These are phyloP conservation scores for Globisporangium paroecandrum DNA, from an alignment of 352 stramenopile genomes.

Conservation along the genomic window DNA sequence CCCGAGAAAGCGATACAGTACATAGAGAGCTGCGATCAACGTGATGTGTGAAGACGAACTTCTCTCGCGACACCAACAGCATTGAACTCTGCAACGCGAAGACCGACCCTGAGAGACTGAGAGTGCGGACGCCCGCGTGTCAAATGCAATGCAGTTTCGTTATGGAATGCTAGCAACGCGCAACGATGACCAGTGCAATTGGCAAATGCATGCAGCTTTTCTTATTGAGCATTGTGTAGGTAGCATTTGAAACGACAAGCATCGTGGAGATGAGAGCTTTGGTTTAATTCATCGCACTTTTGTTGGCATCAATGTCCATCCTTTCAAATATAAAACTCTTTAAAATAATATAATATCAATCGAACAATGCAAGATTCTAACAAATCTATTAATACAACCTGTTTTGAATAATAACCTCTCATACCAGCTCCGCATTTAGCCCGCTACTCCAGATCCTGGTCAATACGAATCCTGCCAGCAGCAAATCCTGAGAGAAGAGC, in stretches of 20 bases:
- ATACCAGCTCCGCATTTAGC: background rate
- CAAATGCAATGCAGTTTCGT: background rate
- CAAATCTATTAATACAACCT: background rate
- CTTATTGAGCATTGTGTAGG: background rate
- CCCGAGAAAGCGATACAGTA: background rate
- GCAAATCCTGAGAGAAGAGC: constrained; percentile 2
- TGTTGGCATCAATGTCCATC: background rate
- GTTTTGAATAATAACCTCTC: background rate
- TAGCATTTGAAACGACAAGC: background rate
- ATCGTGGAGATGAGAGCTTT: background rate
- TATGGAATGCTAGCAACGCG: background rate
- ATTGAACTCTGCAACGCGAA: background rate
- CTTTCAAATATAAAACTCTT: background rate
- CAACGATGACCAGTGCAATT: background rate
- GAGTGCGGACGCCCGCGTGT: background rate
- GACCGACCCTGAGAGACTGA: too few species aligned
- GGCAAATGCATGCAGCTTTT: background rate
- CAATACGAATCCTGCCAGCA: background rate
- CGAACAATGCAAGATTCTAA: too few species aligned
- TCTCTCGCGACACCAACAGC: background rate
- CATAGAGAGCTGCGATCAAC: background rate
- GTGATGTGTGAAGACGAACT: background rate
- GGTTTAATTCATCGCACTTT: background rate
- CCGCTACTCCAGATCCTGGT: background rate
- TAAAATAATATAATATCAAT: background rate